Evolutionary conservation across 495 filamentous ascomycete species (phyloP), one percentile per base, ranked within the genome.

Genomic region (Geoglossum glabrum): DNA sequence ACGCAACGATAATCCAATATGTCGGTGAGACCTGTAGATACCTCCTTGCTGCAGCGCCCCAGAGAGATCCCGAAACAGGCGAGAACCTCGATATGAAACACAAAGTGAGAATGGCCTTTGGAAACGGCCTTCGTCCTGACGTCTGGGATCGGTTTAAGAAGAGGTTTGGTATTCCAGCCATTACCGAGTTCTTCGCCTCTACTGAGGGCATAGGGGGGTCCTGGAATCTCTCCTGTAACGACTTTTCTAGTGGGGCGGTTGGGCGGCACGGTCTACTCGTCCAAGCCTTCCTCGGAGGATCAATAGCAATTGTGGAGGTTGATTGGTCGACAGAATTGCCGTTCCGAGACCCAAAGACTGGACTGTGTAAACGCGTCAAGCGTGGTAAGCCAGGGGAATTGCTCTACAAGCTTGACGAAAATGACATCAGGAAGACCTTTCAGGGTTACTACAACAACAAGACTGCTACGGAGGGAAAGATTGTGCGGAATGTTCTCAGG

Each of bases 1-100:
- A 84, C 25, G 83, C 90, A 28, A 95, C 86, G 0, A 73, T 87
- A 23, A 83, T 97, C 60, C 92, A 96, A 64, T 98, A 98, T 62
- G 90, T 98, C 10, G 92, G 92, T 34, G 92, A 98, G 66, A 95
- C 86, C 0, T 87, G 88, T 59, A 83, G 92, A 1, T 98, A 98
- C 67, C 78, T 98, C 17, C 76, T 96, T 40, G 74, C 85, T 0
- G 79, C 82, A 0, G 79, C 86, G 0, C 76, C 85, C 0, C 70
- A 78, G 55, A 66, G 77, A 27, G 79, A 86, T 61, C 73, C 82
- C 3, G 62, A 65, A 9, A 87, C 81, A 1, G 82, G 83, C 21
- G 80, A 84, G 63, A 78, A 81, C 61, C 72, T 88, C 36, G 92
- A 97, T 68, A 79, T 76, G 58, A 79, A 83, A 59, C 82, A 96